phyloP scores from a whole-genome alignment of 2,329 filamentous ascomycete genomes.

The Fusarium goolgardi region DNA sequence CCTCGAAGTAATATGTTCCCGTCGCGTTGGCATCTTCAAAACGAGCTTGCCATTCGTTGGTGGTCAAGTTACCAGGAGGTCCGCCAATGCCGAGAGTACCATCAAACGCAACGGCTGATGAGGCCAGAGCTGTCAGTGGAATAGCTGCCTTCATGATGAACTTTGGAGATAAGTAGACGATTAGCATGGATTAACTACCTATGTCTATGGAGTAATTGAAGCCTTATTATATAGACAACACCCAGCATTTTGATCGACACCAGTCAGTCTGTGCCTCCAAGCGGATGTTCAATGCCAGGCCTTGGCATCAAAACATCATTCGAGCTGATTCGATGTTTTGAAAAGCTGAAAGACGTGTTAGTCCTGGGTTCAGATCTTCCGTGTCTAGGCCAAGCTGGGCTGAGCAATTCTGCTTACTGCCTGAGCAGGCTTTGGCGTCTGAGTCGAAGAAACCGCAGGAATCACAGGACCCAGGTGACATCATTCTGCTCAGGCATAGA shows the following conservation, averaged over 20 bases:
- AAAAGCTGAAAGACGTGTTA: not conserved
- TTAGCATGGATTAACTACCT: not conserved
- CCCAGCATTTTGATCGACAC: not conserved
- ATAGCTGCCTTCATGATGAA: constrained; percentile 2
- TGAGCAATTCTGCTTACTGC: not conserved
- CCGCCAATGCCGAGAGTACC: not conserved
- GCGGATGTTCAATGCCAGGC: not conserved
- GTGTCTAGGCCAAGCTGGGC: not conserved
- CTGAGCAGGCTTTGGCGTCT: constrained; percentile 5
- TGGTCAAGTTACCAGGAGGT: constrained; percentile 4
- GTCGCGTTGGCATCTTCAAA: constrained; percentile 26
- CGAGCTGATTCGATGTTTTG: not conserved
- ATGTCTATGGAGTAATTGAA: not conserved
- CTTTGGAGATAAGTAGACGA: too few species aligned
- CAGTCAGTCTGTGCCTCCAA: not conserved
- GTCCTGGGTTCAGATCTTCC: not conserved
- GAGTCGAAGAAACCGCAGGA: not conserved
- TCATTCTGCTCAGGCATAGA: not conserved
- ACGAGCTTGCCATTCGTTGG: constrained; percentile 13
- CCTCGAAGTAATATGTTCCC: constrained; percentile 15
- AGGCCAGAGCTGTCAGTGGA: not conserved
- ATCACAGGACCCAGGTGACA: not conserved
- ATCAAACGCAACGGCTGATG: constrained; percentile 9
- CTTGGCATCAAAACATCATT: not conserved
- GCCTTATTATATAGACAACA: not conserved